Percentiles rank a stretch among this genome's conserved stretches.
Evolutionary conservation across 2,329 filamentous ascomycete genomes (phyloP).

Genomic region (Epichloe hybrida): DNA sequence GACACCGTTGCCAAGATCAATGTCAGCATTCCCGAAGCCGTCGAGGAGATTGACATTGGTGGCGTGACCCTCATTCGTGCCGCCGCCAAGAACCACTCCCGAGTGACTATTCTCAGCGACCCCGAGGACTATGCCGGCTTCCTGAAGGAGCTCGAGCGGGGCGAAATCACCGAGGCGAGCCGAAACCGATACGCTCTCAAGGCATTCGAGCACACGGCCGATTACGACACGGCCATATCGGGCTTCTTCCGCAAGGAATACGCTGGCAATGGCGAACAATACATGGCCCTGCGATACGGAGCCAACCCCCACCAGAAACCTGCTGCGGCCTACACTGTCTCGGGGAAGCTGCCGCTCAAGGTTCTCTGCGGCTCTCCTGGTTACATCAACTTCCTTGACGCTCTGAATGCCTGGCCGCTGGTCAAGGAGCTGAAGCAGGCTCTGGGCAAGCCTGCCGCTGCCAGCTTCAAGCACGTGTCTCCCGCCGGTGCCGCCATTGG

Average conservation of each 20-base stretch:
- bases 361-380: slow-evolving; percentile 80
- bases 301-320: slow-evolving; percentile 98
- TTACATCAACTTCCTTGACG: slow-evolving; percentile 95
- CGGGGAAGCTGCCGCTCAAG: slow-evolving; percentile 77
- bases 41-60: slow-evolving; percentile 98
- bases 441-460: slow-evolving; percentile 76
- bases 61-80: slow-evolving; percentile 93
- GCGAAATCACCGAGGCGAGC: slow-evolving; percentile 73
- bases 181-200: slow-evolving; percentile 87
- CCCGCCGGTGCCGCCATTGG: slow-evolving; percentile 93
- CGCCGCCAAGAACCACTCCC: slow-evolving; percentile 92
- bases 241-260: slow-evolving; percentile 98
- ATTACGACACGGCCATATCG: slow-evolving; percentile 89
- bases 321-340: slow-evolving; percentile 66
- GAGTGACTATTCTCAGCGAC: slow-evolving; percentile 92
- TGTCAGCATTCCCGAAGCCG: slow-evolving; percentile 89
- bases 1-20: slow-evolving; percentile 95
- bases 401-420: slow-evolving; percentile 89
- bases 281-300: slow-evolving; percentile 80
- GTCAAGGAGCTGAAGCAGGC: slow-evolving; percentile 92
- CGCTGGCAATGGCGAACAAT: slow-evolving; percentile 69
- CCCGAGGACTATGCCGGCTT: slow-evolving; percentile 90
- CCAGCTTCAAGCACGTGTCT: slow-evolving; percentile 98
- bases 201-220: slow-evolving; percentile 95
- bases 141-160: slow-evolving; percentile 75